Evolutionary conservation across 2,329 filamentous ascomycete species (phyloP), one percentile per base, ranked within the genome.

Genomic region (Neonectria punicea): DNA sequence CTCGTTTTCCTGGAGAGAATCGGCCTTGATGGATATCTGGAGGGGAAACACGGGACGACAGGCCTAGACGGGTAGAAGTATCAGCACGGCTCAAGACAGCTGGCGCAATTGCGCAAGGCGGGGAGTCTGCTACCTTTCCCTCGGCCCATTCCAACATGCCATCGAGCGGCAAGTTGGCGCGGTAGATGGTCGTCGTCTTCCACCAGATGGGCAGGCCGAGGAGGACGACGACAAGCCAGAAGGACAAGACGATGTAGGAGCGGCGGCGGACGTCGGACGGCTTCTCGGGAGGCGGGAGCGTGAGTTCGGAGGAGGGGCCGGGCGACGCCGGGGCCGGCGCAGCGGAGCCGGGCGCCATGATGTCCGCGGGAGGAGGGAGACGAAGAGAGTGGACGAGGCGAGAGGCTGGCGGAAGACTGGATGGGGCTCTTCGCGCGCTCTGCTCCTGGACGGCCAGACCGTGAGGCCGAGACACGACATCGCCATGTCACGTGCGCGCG

Each of bases 191-290:
- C 4, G 96, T 99, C 0, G 96, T 98, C 78, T 90, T 90, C 90
- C 93, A 97, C 96, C 96, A 99, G 87, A 97, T 91, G 62, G 96
- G 96, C 70, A 99, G 79, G 3, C 96, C 96, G 6, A 99, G 81
- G 32, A 91, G 86, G 7, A 97, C 77, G 7, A 97, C 93, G 41
- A 98, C 89, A 5, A 89, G 83, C 96, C 96, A 99, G 80, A 98
- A 98, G 9, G 95, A 95, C 67, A 92, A 78, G 67, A 99, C 90
- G 55, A 98, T 91, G 67, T 85, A 84, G 53, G 89, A 88, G 59
- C 96, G 90, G 63, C 91, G 88, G 75, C 87, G 88, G 56, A 91
- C 83, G 68, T 91, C 89, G 70, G 90, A 85, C 20, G 87, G 81
- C 68, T 89, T 91, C 82, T 98, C 94, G 32, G 93, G 90, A 41